phyloP scores from a whole-genome alignment of 2,329 filamentous ascomycete species.

The Trichocomaceae sp. region DNA sequence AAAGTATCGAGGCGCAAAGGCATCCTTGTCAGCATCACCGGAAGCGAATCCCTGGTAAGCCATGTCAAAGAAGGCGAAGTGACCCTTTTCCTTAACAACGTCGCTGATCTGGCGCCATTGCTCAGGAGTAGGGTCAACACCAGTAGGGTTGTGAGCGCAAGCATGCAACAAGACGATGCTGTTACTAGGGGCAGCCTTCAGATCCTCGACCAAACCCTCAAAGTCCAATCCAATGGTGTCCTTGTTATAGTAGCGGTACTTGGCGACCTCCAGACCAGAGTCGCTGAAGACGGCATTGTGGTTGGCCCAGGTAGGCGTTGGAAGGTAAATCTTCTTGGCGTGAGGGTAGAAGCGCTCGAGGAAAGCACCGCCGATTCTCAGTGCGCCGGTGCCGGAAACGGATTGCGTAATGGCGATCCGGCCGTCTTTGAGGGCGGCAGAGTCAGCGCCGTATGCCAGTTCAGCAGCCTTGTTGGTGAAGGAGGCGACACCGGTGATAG shows the following conservation, averaged over 20 bases:
- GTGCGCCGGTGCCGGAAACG: constrained; percentile 94
- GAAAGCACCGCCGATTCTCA: constrained; percentile 92
- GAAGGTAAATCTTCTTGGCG: constrained; percentile 94
- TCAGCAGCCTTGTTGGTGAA: constrained; percentile 89
- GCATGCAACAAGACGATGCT: constrained; percentile 93
- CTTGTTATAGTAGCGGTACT: constrained; percentile 99
- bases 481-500: constrained; percentile 89
- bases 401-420: constrained; percentile 91
- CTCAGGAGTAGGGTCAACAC: constrained; percentile 82
- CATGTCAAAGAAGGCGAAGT: constrained; percentile 99
- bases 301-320: constrained; percentile 95
- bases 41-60: constrained; percentile 98
- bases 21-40: constrained; percentile 84
- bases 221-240: constrained; percentile 97
- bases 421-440: constrained; percentile 62
- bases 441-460: constrained; percentile 83
- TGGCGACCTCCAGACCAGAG: constrained; percentile 80
- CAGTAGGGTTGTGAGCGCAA: constrained; percentile 96
- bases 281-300: constrained; percentile 95
- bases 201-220: constrained; percentile 81
- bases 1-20: constrained; percentile 89
- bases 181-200: constrained; percentile 78
- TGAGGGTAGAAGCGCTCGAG: constrained; percentile 84
- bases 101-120: constrained; percentile 91
- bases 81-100: constrained; percentile 74